A percentile compares a stretch with the other conserved stretches of the same genome.
Conservation (phyloP, 202 grass and related monocot species). For the Tripidium arundinaceum region DNA sequence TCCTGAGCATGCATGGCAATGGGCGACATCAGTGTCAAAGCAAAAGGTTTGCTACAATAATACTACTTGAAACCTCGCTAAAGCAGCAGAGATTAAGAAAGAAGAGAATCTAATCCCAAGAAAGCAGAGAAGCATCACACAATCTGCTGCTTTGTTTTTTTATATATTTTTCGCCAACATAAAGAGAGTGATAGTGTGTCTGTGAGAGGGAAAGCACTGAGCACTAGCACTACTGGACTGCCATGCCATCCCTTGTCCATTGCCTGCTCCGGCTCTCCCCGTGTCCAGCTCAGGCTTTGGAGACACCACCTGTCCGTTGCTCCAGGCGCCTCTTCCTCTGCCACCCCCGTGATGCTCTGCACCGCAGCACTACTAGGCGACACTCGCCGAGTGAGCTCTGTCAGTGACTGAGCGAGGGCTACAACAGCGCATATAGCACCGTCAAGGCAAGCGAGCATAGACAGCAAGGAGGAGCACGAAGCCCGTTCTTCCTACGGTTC, state of each 20-base stretch:
- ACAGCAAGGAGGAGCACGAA: background rate
- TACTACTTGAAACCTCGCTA: background rate
- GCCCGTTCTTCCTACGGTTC: background rate
- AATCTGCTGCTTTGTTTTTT: background rate
- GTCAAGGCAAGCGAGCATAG: background rate
- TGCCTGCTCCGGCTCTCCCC: constrained; percentile 1
- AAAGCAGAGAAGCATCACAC: constrained; percentile 21
- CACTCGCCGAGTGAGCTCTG: background rate
- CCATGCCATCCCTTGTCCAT: constrained; percentile 5
- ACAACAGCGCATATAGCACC: background rate
- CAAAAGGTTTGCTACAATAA: background rate
- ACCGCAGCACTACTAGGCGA: background rate
- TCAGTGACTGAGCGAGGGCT: background rate
- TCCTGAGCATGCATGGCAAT: background rate
- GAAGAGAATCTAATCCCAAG: constrained; percentile 20
- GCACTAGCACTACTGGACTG: background rate
- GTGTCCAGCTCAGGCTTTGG: constrained; percentile 37
- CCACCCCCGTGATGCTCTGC: constrained; percentile 33
- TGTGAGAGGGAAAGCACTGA: background rate
- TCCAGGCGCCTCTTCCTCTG: constrained; percentile 19
- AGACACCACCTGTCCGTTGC: constrained; percentile 38
- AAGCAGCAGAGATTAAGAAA: background rate
- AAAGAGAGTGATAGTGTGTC: background rate
- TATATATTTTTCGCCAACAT: background rate
- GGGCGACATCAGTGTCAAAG: background rate